Evolutionary conservation across 1,139 yeast genomes (phyloP).

Genomic region (Geotrichum citri-aurantii): DNA sequence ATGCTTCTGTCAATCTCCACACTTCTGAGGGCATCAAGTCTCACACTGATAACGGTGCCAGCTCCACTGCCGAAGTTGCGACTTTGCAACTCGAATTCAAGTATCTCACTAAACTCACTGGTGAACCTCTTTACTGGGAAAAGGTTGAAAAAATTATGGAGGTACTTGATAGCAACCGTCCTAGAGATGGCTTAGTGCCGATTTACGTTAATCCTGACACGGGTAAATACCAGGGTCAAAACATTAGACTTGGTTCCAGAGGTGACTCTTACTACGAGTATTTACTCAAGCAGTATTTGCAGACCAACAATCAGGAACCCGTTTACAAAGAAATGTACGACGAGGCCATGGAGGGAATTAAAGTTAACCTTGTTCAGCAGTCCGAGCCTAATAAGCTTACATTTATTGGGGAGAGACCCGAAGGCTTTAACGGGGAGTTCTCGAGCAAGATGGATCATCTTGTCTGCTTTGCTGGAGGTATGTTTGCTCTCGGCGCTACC

Average conservation of each 20-base stretch:
- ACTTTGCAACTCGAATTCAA: slow-evolving; percentile 87
- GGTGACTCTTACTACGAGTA: slow-evolving; percentile 95
- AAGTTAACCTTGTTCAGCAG: slow-evolving; percentile 53
- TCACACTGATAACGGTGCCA: slow-evolving; percentile 61
- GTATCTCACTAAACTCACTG: slow-evolving; percentile 73
- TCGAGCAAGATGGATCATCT: slow-evolving; percentile 90
- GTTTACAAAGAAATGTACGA: slow-evolving; percentile 71
- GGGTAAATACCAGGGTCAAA: slow-evolving; percentile 58
- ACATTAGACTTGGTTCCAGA: slow-evolving; percentile 78
- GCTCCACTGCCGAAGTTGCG: slow-evolving; percentile 87
- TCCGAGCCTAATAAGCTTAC: slow-evolving; percentile 61
- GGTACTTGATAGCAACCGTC: slow-evolving; percentile 53
- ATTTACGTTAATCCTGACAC: slow-evolving; percentile 70
- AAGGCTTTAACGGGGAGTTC: slow-evolving; percentile 54
- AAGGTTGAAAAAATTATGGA: slow-evolving; percentile 64
- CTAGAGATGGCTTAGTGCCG: slow-evolving; percentile 77
- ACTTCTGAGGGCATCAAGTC: slow-evolving; percentile 55
- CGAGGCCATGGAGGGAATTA: slow-evolving; percentile 69
- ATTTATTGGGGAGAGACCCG: slow-evolving; percentile 72
- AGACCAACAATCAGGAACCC: slow-evolving; percentile 57
- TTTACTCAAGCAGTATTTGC: slow-evolving; percentile 76
- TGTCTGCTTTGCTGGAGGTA: slow-evolving; percentile 89
- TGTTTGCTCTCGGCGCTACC: slow-evolving; percentile 86
- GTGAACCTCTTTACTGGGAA: slow-evolving; percentile 73
- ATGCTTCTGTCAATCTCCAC: slow-evolving; percentile 66